phyloP scores from a whole-genome alignment of 176 grass and related monocot species.

The Puya raimondii region DNA sequence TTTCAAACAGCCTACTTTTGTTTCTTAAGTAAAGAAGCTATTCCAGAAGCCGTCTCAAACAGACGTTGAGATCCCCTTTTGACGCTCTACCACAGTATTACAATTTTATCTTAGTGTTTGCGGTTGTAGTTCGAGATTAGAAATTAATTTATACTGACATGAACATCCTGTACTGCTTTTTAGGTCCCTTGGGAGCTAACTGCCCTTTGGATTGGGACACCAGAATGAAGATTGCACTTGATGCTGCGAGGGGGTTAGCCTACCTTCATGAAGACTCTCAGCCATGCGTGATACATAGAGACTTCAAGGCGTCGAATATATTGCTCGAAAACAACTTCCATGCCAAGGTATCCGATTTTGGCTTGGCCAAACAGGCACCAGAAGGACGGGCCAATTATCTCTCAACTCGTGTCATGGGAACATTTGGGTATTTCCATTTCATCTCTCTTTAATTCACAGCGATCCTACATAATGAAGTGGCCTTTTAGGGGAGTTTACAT shows the following conservation, averaged over 20 bases:
- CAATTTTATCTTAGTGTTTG: background rate
- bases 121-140: background rate
- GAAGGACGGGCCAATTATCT: conserved; percentile 87
- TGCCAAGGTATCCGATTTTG: conserved; percentile 98
- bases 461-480: no score
- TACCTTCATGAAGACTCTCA: conserved; percentile 98
- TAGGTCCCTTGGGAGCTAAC: conserved; percentile 65
- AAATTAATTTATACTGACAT: background rate
- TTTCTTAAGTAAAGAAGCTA: no score
- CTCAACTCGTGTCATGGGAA: conserved; percentile 99
- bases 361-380: conserved; percentile 91
- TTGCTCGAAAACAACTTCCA: conserved; percentile 94
- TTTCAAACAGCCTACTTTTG: no score
- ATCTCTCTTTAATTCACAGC: no score
- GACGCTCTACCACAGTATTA: no score
- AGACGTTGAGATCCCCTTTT: no score
- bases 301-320: conserved; percentile 99
- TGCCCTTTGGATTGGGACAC: conserved; percentile 94
- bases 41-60: no score
- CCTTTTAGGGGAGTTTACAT: no score
- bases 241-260: conserved; percentile 91
- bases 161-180: conserved; percentile 14
- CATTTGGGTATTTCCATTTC: conserved; percentile 62
- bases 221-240: conserved; percentile 95
- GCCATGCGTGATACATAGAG: conserved; percentile 97